Base-by-base conservation (phyloP, 2,329 filamentous ascomycete species). In the Diaporthe capsici region DNA sequence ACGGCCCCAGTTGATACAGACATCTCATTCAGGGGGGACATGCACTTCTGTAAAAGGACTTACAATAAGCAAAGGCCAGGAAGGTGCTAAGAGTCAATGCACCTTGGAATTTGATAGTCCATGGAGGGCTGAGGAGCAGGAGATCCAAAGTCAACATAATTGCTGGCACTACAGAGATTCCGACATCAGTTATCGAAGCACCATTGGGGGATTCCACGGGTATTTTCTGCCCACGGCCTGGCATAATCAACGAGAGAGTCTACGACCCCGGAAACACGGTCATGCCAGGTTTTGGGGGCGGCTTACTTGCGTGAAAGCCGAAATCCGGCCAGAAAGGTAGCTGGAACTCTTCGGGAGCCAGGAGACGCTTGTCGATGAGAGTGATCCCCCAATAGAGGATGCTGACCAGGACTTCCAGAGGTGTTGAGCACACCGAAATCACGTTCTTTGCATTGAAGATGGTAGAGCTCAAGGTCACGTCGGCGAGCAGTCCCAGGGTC, bases 381-480 rank as follows among this genome's bases (percentile, higher is more conserved):
- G 88, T 88, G 28, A 95, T 87, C 15, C 91, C 89, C 93, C 94
- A 95, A 84, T 95, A 95, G 2, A 96, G 85, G 42, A 94, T 84
- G 78, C 88, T 92, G 81, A 96, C 93, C 72, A 95, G 85, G 34
- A 93, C 90, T 82, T 94, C 93, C 75, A 95, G 85, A 0, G 94
- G 94, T 13, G 93, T 89, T 53, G 91, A 90, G 76, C 91, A 88
- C 17, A 94, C 87, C 6, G 92, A 89, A 47, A 95, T 84, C 4
- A 87, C 84, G 82, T 95, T 95, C 84, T 95, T 95, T 74, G 89
- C 80, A 3, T 84, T 81, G 83, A 95, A 95, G 17, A 94, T 85
- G n/a, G 81, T 81, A 1, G 83, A 84, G 49, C 87, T 92, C 37
- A 90, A 82, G 0, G 90, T 91, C 12, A 94, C 79, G 82, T 95